A percentile compares a stretch with the other conserved stretches of the same genome.
Conservation (phyloP, 441 rosid species). For the Populus hybrid region DNA sequence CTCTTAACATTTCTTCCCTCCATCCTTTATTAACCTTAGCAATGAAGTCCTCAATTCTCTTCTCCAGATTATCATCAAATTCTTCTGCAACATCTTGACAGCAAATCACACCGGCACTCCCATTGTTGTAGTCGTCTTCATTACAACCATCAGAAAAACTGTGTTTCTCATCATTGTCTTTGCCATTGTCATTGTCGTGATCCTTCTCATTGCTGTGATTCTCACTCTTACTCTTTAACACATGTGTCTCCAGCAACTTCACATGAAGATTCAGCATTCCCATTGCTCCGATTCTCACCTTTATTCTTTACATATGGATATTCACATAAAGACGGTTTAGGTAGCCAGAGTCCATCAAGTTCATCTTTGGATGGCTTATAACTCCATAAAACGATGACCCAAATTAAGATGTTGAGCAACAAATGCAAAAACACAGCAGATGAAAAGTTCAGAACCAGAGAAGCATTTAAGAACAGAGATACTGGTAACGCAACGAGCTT, state of each 20-base stretch:
- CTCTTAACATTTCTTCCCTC: conserved; percentile 35
- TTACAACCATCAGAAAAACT: conserved; percentile 19
- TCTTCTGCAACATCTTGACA: conserved; percentile 30
- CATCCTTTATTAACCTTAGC: conserved; percentile 35
- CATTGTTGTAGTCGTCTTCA: background rate
- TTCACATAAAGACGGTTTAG: background rate
- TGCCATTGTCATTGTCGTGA: background rate
- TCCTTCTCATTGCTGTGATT: background rate
- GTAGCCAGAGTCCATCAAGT: conserved; percentile 16
- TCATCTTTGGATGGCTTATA: conserved; percentile 14
- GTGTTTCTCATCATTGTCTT: background rate
- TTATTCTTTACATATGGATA: background rate
- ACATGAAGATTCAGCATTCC: background rate
- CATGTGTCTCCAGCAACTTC: background rate
- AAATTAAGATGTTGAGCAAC: conserved; percentile 28
- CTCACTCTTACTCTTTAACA: background rate
- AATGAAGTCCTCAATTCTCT: conserved; percentile 12
- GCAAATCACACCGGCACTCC: conserved; percentile 26
- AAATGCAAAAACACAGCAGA: conserved; percentile 31
- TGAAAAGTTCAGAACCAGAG: conserved; percentile 19
- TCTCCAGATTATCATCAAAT: conserved; percentile 26
- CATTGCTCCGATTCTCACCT: background rate
- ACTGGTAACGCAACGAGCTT: conserved; percentile 23
- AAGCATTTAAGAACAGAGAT: conserved; percentile 13
- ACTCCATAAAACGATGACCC: conserved; percentile 25